Percentiles rank a stretch among this genome's conserved stretches.
Evolutionary conservation across 805 yeast species (phyloP).

Genomic region (Ascoidea asiatica): DNA sequence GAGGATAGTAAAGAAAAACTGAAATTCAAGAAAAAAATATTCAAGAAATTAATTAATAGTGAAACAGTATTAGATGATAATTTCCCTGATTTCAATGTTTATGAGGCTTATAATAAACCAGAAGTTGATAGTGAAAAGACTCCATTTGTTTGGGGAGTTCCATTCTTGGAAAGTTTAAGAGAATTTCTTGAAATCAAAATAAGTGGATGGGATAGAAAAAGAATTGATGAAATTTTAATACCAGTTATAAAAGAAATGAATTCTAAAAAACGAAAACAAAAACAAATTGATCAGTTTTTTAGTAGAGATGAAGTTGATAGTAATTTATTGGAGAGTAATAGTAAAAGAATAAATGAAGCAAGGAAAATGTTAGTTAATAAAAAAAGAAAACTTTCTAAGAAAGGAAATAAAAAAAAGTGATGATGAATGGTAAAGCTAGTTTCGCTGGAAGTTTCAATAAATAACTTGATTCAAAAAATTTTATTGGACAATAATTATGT

Average conservation of each 20-base stretch:
- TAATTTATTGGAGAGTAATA: not conserved
- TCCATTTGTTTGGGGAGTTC: slow-evolving; percentile 79
- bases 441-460: no score
- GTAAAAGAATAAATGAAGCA: not conserved
- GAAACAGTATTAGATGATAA: slow-evolving; percentile 41
- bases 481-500: not conserved
- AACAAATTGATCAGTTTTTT: not conserved
- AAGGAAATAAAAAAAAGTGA: no score
- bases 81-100: slow-evolving; percentile 61
- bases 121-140: slow-evolving; percentile 76
- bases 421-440: no score
- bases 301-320: not conserved
- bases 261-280: slow-evolving; percentile 30
- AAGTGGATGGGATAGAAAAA: slow-evolving; percentile 69
- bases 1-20: slow-evolving; percentile 28
- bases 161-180: slow-evolving; percentile 70
- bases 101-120: slow-evolving; percentile 65
- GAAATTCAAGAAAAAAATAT: slow-evolving; percentile 45
- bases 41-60: slow-evolving; percentile 39
- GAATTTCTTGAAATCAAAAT: slow-evolving; percentile 53
- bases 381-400: not conserved
- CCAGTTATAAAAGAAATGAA: slow-evolving; percentile 80
- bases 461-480: not conserved
- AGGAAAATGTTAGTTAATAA: not conserved
- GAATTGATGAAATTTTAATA: slow-evolving; percentile 69